Evolutionary conservation across 352 stramenopile species (phyloP), one percentile per base, ranked within the genome.

Genomic region (Globisporangium paddicum): DNA sequence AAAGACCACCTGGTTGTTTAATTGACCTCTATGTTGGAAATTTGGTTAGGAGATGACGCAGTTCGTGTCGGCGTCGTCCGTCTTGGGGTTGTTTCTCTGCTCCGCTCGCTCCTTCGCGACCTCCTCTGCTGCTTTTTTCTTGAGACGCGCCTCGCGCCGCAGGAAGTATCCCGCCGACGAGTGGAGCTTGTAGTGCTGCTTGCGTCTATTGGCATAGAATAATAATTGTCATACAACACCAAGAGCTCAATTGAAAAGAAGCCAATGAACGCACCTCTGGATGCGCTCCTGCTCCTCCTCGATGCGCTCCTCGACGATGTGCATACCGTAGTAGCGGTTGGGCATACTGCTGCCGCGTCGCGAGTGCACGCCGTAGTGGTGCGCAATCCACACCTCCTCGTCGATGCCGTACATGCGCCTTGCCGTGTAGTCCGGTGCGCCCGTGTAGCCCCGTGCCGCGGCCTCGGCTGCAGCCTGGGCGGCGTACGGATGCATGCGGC

Each of bases 361-460:
- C 26, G 71, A 71, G 42, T 79, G 72, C 2, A 71, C 69, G 10
- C 86, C 86, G 51, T 95, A 95, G 53, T 95, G 86, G 45, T 95
- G 81, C 23, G 81, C 81, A 14, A 92, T 75, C 86, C 86, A 95
- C 25, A 93, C 73, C 18, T 92, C 79, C 62, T 95, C 83, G 46
- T 95, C 72, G 46, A 95, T 87, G 19, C 86, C 86, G 55, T 92
- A 89, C 48, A 90, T 44, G 8, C 34, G 49, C 0, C 60, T 49
- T 32, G 58, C 55, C 0, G 37, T 55, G 55, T 59, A 66, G 30
- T 65, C 55, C 13, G 54, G 44, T 13, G 44, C n/a, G 10, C 18
- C 40, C 23, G 42, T 37, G 47, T 67, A 64, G 3, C 68, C 69
- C 38, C 68, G 56, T 28, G 72, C 63, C 9, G 40, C 79, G 16